Conservation (phyloP, 169 alveolate genomes). For the Cyclospora cayetanensis region DNA sequence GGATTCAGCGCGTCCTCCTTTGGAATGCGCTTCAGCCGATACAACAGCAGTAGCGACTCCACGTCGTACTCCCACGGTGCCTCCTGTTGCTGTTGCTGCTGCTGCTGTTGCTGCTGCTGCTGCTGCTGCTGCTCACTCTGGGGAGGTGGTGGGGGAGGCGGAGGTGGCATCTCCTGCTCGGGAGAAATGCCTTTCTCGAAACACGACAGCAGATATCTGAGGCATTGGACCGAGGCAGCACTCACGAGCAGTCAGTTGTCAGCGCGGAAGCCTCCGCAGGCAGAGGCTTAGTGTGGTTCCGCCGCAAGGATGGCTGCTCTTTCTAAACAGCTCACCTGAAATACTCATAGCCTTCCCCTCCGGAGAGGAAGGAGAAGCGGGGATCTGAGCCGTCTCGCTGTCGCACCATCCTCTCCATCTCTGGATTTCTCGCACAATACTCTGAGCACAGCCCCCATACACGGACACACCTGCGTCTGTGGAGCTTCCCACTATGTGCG, state of each 20-base stretch:
- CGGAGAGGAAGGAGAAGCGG: slow-evolving; percentile 22
- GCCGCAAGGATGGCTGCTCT: background rate
- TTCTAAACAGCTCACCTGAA: background rate
- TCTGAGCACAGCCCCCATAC: background rate
- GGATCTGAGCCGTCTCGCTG: slow-evolving; percentile 53
- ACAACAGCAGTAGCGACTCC: background rate
- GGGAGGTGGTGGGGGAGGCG: background rate
- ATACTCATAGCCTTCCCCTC: slow-evolving; percentile 63
- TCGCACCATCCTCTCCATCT: slow-evolving; percentile 56
- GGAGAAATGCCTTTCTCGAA: background rate
- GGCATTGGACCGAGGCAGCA: background rate
- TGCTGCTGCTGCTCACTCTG: background rate
- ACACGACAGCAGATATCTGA: background rate
- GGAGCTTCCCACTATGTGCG: too few species aligned
- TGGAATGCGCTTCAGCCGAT: background rate
- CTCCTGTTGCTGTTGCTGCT: background rate
- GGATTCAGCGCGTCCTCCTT: background rate
- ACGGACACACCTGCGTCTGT: too few species aligned
- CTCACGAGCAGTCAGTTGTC: background rate
- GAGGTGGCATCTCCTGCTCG: background rate
- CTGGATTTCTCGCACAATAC: slow-evolving; percentile 56
- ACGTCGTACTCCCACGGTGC: background rate
- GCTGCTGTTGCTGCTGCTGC: background rate
- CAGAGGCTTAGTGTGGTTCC: too few species aligned
- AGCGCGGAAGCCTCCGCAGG: too few species aligned